A percentile compares a stretch with the other conserved stretches of the same genome.
These are phyloP conservation scores for Ananas comosus DNA, from an alignment of 176 grass and related monocot genomes.

Conservation along the genomic window DNA sequence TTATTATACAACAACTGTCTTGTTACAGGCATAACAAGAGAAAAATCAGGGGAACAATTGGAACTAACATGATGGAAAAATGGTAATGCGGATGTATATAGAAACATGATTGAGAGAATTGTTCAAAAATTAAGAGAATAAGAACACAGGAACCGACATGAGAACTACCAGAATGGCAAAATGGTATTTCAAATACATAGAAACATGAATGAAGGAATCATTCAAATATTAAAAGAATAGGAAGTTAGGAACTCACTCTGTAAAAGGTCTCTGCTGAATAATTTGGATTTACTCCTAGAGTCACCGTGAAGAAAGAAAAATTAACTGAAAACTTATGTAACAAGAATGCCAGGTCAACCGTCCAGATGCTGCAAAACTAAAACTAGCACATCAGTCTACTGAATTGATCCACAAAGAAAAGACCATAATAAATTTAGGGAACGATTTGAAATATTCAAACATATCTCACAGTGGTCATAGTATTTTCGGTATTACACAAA, in stretches of 20 bases:
- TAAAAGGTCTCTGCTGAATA: constrained; percentile 85
- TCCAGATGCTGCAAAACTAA: constrained; percentile 61
- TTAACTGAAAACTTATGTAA: constrained; percentile 75
- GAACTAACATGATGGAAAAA: too few relatives aligned
- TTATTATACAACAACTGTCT: too few relatives aligned
- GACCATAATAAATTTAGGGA: background rate
- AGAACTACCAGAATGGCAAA: too few relatives aligned
- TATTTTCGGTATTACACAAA: too few relatives aligned
- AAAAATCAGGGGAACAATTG: background rate
- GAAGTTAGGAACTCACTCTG: constrained; percentile 33
- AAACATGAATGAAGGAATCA: background rate
- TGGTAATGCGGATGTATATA: background rate
- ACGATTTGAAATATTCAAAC: background rate
- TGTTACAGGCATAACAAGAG: background rate
- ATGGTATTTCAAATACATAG: background rate
- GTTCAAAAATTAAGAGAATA: background rate
- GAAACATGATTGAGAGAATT: background rate
- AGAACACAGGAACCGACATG: constrained; percentile 17
- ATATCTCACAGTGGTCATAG: background rate
- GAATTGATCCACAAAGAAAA: background rate
- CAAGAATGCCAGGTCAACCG: constrained; percentile 78
- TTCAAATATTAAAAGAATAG: background rate
- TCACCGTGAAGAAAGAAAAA: constrained; percentile 92
- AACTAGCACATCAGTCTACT: constrained; percentile 11
- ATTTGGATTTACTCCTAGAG: constrained; percentile 73